Percentiles rank a stretch among this genome's conserved stretches.
Conservation (phyloP, 1,284 basidiomycete genomes). For the Tilletia walkeri region DNA sequence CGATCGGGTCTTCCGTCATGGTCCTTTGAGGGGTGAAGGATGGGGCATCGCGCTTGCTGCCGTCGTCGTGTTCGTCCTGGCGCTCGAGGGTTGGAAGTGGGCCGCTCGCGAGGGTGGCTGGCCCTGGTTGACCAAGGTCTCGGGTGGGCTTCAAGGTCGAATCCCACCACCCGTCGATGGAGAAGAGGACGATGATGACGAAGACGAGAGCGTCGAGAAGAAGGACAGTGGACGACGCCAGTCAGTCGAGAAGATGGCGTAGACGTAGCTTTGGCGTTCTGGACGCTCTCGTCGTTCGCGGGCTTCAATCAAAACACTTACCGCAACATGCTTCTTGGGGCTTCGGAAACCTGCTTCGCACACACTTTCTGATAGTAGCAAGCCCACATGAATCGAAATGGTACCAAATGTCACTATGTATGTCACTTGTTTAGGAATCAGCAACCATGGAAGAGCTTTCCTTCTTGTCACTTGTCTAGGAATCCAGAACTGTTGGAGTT, state of each 20-base stretch:
- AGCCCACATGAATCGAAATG: too few species aligned
- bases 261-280: not conserved
- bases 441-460: too few species aligned
- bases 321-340: too few species aligned
- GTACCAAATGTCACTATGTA: too few species aligned
- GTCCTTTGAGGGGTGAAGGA: slow-evolving; percentile 35
- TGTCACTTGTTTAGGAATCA: too few species aligned
- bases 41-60: slow-evolving; percentile 45
- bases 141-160: slow-evolving; percentile 29
- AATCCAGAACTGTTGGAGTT: too few species aligned
- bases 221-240: not conserved
- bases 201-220: not conserved
- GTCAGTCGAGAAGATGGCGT: not conserved
- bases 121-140: slow-evolving; percentile 43
- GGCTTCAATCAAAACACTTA: too few species aligned
- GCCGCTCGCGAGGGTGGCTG: slow-evolving; percentile 39
- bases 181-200: slow-evolving; percentile 1
- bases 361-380: too few species aligned
- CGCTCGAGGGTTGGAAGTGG: slow-evolving; percentile 46
- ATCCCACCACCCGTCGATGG: not conserved
- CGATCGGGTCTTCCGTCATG: slow-evolving; percentile 43
- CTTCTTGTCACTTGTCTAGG: too few species aligned
- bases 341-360: too few species aligned
- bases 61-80: slow-evolving; percentile 32
- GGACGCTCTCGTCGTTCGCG: too few species aligned